Evolutionary conservation across 306 rosid genomes (phyloP), one percentile per base, ranked within the genome.

Genomic region (Inga leiocalycina): DNA sequence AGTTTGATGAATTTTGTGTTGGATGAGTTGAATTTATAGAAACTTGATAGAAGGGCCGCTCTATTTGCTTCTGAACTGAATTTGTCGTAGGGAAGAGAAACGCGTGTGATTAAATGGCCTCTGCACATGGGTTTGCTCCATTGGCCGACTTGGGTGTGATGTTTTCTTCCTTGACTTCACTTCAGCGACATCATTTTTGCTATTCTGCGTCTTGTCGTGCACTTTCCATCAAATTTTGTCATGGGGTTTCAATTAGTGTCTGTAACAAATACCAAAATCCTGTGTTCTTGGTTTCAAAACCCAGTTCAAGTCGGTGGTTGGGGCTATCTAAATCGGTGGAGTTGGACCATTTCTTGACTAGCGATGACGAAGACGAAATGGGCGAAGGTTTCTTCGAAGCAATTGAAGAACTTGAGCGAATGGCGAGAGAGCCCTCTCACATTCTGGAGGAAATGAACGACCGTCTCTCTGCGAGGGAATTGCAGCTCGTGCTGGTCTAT

Each of bases 341-440:
- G 32, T 62, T 96, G 85, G 99, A 94, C 88, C 94, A 82, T 82
- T 93, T 89, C 75, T 71, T 96, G 83, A 96, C 99, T 8, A 96
- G 98, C 51, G 97, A 90, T 4, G 94, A 92, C 14, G 97, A 94
- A 79, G 98, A 91, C 7, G 96, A 92, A 81, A 96, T 90, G 99
- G 80, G 98, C n/a, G 97, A 96, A 59, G 94, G 97, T 14, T 96
- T 92, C 81, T 90, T 91, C 10, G 97, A 94, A 88, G 99, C 98
- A 39, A 92, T 96, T 15, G 98, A 96, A 86, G 98, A 96, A 81
- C 89, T 96, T 74, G 99, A 96, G 89, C 85, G 94, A 34, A 93
- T 96, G 99, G 75, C 91, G 20, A 92, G 99, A 75, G 99, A 96
- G n/a, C 98, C 99, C n/a, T 92, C 97, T 8, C 98, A 96, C 87